Percentiles rank a stretch among this genome's conserved stretches.
These are phyloP conservation scores for Mycena citricolor DNA, from an alignment of 1,284 basidiomycete genomes.

Conservation along the genomic window DNA sequence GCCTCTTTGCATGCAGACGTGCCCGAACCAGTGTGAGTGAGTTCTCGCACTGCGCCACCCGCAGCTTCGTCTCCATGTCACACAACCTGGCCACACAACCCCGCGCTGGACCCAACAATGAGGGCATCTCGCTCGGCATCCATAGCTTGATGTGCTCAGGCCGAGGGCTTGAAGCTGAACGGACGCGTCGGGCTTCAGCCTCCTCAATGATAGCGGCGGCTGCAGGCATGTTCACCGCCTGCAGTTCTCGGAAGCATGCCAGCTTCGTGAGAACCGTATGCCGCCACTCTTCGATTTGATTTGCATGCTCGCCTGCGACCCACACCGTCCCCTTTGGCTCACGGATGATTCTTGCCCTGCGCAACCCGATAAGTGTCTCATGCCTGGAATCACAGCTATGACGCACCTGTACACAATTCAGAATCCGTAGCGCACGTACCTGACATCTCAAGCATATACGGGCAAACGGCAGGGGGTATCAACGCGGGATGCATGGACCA, in stretches of 20 bases:
- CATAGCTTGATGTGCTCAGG: conserved; percentile 12
- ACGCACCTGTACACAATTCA: too few species aligned
- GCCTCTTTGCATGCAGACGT: conserved; percentile 8
- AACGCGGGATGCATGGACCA: too few species aligned
- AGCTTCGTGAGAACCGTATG: conserved; percentile 11
- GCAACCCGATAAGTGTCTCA: too few species aligned
- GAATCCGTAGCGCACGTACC: too few species aligned
- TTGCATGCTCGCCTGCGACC: conserved; percentile 4
- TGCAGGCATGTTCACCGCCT: conserved; percentile 11
- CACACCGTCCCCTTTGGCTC: background rate
- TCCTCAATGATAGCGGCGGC: background rate
- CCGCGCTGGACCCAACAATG: background rate
- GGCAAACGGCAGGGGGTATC: too few species aligned
- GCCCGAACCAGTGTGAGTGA: conserved; percentile 7
- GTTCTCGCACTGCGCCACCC: conserved; percentile 11
- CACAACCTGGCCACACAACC: conserved; percentile 3
- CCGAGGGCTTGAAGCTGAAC: background rate
- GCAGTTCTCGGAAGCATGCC: conserved; percentile 9
- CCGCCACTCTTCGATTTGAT: conserved; percentile 12
- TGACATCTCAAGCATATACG: too few species aligned
- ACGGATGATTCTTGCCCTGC: background rate
- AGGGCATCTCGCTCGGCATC: conserved; percentile 11
- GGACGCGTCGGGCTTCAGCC: conserved; percentile 2
- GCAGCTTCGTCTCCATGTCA: conserved; percentile 9
- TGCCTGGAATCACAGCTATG: too few species aligned